Evolutionary conservation across 148 eudicot genomes (phyloP).

Genomic region (Limonium bicolor): DNA sequence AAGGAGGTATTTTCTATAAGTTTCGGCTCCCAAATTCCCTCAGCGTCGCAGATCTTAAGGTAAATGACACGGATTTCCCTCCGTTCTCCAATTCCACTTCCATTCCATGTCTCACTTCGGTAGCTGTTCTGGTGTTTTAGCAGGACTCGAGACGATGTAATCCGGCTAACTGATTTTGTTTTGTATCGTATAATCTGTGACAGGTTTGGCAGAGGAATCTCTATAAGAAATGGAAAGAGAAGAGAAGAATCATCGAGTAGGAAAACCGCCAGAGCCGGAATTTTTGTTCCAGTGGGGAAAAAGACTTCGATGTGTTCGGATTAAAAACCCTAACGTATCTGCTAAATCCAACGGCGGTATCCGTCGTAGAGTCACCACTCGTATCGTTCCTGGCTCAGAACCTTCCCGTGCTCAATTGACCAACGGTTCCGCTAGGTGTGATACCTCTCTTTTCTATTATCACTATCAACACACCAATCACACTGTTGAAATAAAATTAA

Average conservation of each 20-base stretch:
- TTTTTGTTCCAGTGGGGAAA: slow-evolving; percentile 28
- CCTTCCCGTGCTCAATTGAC: slow-evolving; percentile 7
- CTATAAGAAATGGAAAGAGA: slow-evolving; percentile 3
- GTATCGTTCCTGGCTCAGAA: slow-evolving; percentile 10
- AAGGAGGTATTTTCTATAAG: too few relatives aligned
- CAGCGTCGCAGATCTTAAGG: slow-evolving; percentile 9
- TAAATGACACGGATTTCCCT: not conserved
- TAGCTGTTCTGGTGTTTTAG: not conserved
- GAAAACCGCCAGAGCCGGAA: slow-evolving; percentile 15
- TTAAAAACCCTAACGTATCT: slow-evolving; percentile 11
- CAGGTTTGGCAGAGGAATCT: not conserved
- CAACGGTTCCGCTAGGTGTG: slow-evolving; percentile 8
- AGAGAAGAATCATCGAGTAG: slow-evolving; percentile 6
- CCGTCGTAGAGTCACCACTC: slow-evolving; percentile 17
- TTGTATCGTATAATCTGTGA: too few relatives aligned
- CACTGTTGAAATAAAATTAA: not conserved
- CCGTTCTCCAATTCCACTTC: too few relatives aligned
- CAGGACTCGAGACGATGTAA: not conserved
- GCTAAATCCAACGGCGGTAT: slow-evolving; percentile 9
- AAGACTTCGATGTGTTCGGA: slow-evolving; percentile 16
- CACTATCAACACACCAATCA: not conserved
- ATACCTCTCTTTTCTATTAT: not conserved
- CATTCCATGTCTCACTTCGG: not conserved
- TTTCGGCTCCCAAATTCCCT: too few relatives aligned
- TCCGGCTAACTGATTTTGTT: not conserved